These are phyloP conservation scores for Arthrobotrys entomopaga DNA, from an alignment of 2,329 filamentous ascomycete genomes.

Conservation along the genomic window DNA sequence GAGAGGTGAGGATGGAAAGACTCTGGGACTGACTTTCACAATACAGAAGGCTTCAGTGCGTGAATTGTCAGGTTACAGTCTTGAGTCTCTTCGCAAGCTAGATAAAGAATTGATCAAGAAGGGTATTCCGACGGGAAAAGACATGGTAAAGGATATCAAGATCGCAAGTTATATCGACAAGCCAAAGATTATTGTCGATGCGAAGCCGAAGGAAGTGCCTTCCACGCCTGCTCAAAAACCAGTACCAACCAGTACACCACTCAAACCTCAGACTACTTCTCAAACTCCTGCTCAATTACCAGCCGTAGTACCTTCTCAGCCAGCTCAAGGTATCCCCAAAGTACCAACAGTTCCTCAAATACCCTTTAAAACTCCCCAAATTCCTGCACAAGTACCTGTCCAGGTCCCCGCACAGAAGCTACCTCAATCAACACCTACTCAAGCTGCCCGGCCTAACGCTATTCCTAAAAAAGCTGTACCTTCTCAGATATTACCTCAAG, in stretches of 20 bases:
- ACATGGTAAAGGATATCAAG: neutral
- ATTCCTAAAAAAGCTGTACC: neutral
- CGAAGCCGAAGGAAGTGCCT: neutral
- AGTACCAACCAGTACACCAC: too few species aligned
- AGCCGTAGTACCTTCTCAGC: neutral
- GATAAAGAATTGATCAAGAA: neutral
- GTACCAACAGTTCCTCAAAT: neutral
- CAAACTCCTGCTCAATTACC: neutral
- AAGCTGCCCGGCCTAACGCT: neutral
- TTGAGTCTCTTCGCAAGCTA: neutral
- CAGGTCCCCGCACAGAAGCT: neutral
- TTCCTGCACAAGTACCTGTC: neutral
- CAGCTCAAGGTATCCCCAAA: neutral
- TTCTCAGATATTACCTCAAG: neutral
- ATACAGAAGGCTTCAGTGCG: neutral
- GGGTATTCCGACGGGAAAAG: neutral
- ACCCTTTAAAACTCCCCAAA: neutral
- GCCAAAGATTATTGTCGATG: neutral
- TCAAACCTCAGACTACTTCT: neutral
- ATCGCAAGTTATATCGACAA: neutral
- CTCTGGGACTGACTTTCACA: neutral
- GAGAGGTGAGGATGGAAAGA: neutral
- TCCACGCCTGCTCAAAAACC: too few species aligned
- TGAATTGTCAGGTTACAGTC: neutral
- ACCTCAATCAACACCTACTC: neutral